Base-by-base conservation (phyloP, 2,329 filamentous ascomycete genomes). In the Biscogniauxia marginata region DNA sequence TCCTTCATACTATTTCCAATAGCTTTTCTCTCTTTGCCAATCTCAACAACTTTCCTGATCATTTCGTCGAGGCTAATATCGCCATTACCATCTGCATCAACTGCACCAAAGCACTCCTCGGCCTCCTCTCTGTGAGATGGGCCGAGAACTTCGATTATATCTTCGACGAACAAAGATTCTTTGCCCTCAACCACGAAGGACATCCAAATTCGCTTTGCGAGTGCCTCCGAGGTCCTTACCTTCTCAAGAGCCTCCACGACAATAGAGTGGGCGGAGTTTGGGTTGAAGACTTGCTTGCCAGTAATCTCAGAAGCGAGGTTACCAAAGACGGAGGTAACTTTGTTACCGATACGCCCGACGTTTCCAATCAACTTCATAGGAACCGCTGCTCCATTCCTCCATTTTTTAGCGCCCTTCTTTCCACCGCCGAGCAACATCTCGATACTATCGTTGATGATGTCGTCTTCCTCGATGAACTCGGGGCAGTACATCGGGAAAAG, bases 131-230 rank as follows among this genome's bases (percentile, higher is more conserved):
- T 84, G 66, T 89, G 87, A 5, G 84, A 83, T 0, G 83, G 77
- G 2, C 93, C 93, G 57, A 99, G 86, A 8, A 98, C 93, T 71
- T 98, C 93, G 24, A 87, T 71, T 39, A 99, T 82, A 70, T 99
- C 95, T 4, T 96, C 91, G 7, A 83, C 74, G 63, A 84, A 90
- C 7, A 99, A 79, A 0, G 87, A 79, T 44, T 97, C 91, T 56
- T 87, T 87, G 65, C 91, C 92, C 73, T 98, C 93, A 3, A 95
- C 85, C 1, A 96, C 95, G 70, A 97, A 96, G 0, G 93, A 97
- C 91, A 97, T 96, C 95, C 95, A 98, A 60, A 98, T 88, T 67
- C 95, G 89, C 64, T 86, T 88, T n/a, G 91, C 93, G 56, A 98
- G 78, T n/a, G 95, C 95, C 71, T 98, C 93, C 0, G 92, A 91